Conservation (phyloP, 2,329 filamentous ascomycete genomes). For the Colletotrichum scovillei region DNA sequence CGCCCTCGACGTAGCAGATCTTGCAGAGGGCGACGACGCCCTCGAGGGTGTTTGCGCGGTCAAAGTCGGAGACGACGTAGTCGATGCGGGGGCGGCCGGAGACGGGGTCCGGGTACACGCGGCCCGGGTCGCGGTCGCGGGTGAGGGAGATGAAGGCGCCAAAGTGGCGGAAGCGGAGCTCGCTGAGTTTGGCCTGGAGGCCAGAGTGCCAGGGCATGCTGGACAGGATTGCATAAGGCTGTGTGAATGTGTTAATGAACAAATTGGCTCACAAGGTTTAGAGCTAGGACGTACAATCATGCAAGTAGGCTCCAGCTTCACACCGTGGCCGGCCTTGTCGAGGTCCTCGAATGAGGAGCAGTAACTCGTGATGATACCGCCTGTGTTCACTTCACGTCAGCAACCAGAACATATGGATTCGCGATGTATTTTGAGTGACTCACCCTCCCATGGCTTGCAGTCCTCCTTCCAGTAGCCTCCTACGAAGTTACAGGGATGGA, state of each 20-base stretch:
- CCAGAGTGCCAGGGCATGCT: constrained; percentile 75
- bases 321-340: constrained; percentile 83
- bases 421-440: constrained; percentile 1
- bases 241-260: constrained; percentile 48
- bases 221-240: constrained; percentile 74
- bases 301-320: constrained; percentile 80
- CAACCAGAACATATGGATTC: background rate
- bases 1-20: constrained; percentile 82
- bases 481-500: constrained; percentile 78
- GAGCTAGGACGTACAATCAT: constrained; percentile 67
- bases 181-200: constrained; percentile 77
- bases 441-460: constrained; percentile 74
- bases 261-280: background rate
- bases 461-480: constrained; percentile 76
- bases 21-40: constrained; percentile 79
- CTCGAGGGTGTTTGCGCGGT: constrained; percentile 77
- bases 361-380: constrained; percentile 83
- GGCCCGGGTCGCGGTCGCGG: constrained; percentile 81
- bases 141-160: constrained; percentile 78
- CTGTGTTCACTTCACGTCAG: constrained; percentile 51
- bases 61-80: constrained; percentile 78
- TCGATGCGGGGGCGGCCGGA: constrained; percentile 74
- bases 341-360: constrained; percentile 84
- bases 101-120: constrained; percentile 76
- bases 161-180: constrained; percentile 75